These are phyloP conservation scores for Candida easanensis DNA, from an alignment of 805 yeast genomes.

Conservation along the genomic window DNA sequence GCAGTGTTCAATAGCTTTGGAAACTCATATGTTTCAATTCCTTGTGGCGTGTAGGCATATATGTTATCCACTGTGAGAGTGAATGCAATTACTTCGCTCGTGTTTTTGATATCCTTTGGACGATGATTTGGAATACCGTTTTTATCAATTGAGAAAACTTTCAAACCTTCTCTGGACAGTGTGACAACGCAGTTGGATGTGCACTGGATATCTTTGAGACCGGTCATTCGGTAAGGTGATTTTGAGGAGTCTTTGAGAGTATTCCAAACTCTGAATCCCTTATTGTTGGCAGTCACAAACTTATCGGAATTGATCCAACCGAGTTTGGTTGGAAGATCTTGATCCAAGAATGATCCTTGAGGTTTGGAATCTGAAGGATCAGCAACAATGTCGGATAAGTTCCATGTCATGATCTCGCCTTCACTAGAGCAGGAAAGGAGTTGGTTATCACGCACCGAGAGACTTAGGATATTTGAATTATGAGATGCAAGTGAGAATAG, in stretches of 20 bases:
- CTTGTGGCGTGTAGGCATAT: background rate
- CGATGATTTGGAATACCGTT: background rate
- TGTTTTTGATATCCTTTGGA: background rate
- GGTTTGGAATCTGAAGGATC: conserved; percentile 3
- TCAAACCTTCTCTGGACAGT: background rate
- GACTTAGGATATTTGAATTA: conserved; percentile 5
- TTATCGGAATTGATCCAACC: conserved; percentile 1
- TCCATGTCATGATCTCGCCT: conserved; percentile 13
- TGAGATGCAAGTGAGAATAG: conserved; percentile 11
- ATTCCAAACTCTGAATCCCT: conserved; percentile 4
- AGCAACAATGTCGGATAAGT: background rate
- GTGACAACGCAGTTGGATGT: conserved; percentile 1
- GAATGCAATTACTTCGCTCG: background rate
- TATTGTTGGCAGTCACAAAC: conserved; percentile 6
- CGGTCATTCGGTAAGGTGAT: background rate
- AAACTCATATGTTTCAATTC: background rate
- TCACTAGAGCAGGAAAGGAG: conserved; percentile 11
- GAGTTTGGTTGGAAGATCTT: background rate
- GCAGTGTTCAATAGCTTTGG: background rate
- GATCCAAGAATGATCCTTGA: conserved; percentile 1
- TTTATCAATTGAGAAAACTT: background rate
- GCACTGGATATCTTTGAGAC: conserved; percentile 3
- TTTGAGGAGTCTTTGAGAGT: background rate
- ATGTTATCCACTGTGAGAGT: too few species aligned
- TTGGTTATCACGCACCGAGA: conserved; percentile 2